Evolutionary conservation across 2,329 filamentous ascomycete species (phyloP), one percentile per base, ranked within the genome.

Genomic region (Hypoxylon sp.): DNA sequence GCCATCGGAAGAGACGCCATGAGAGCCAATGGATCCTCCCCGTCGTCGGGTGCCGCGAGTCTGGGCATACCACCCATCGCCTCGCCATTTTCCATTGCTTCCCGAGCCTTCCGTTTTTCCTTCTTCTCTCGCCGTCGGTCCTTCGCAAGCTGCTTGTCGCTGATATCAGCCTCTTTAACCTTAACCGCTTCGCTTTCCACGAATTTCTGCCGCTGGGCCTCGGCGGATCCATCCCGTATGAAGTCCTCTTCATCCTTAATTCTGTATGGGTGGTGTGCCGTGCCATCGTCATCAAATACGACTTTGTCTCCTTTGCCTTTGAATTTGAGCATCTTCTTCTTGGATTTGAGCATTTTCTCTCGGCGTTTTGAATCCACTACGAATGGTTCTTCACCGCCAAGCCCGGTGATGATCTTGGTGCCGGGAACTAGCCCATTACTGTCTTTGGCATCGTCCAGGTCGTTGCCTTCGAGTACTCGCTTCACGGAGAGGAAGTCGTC

Each of bases 321-420:
- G 83, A 93, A 92, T 77, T 97, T 96, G 75, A 93, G 86, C 70
- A 97, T 87, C 79, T 96, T 92, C 85, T 97, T 97, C 84, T 97
- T 98, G 18, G 92, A 96, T 74, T 91, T 91, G 70, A 98, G 87
- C n/a, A 97, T 86, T 81, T 97, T 98, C 80, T 97, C 95, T 71
- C 93, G 90, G 22, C 96, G 93, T 78, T 98, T 96, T 11, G 93
- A 97, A 81, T 99, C 96, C 67, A 99, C 89, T 18, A 97, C 82
- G 45, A 97, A 84, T 1, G 92, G 87, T 26, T 91, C 87, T 50
- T 91, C 88, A 66, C 86, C 88, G 55, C 90, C 89, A 11, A 91
- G 84, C 1, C 90, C 85, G 38, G 86, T 80, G 50, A 97, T 84
- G 2, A 89, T 83, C 78, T 89, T 91, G 52, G 81, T 80, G 46